phyloP scores from a whole-genome alignment of 176 grass and related monocot genomes.

The Thalia dealbata region DNA sequence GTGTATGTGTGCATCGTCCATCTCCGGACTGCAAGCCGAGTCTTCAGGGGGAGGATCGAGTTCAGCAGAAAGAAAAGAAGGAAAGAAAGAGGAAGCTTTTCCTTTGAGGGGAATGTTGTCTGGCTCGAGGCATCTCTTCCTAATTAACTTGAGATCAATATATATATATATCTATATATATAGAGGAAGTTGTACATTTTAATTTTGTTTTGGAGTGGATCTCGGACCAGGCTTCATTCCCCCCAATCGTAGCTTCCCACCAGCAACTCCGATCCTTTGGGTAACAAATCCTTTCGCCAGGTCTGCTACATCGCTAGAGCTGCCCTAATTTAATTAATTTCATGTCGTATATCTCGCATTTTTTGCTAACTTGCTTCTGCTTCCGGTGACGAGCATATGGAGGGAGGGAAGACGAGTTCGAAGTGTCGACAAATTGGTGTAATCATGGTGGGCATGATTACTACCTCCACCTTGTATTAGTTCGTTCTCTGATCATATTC shows the following conservation, averaged over 20 bases:
- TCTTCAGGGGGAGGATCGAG: background rate
- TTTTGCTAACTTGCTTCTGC: too few species aligned
- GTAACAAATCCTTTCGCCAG: background rate
- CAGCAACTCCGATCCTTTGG: too few species aligned
- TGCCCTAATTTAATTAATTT: background rate
- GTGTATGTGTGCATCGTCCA: too few species aligned
- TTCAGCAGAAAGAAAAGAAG: background rate
- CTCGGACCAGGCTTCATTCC: conserved; percentile 99
- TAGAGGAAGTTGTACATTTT: background rate
- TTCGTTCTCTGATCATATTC: too few species aligned
- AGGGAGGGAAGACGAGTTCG: too few species aligned
- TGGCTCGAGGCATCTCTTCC: conserved; percentile 1
- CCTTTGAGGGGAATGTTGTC: conserved; percentile 18
- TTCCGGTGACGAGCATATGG: too few species aligned
- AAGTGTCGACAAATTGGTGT: too few species aligned
- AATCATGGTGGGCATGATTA: too few species aligned
- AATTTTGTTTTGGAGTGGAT: conserved; percentile 4
- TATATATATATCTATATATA: background rate
- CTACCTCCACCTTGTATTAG: too few species aligned
- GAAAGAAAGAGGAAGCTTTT: conserved; percentile 3
- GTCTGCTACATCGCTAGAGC: too few species aligned
- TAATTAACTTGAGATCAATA: background rate
- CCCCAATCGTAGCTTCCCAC: conserved; percentile 63
- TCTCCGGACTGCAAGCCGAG: background rate
- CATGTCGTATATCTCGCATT: too few species aligned